Evolutionary conservation across 345 rosid genomes (phyloP), one percentile per base, ranked within the genome.

Genomic region (Moringa oleifera): DNA sequence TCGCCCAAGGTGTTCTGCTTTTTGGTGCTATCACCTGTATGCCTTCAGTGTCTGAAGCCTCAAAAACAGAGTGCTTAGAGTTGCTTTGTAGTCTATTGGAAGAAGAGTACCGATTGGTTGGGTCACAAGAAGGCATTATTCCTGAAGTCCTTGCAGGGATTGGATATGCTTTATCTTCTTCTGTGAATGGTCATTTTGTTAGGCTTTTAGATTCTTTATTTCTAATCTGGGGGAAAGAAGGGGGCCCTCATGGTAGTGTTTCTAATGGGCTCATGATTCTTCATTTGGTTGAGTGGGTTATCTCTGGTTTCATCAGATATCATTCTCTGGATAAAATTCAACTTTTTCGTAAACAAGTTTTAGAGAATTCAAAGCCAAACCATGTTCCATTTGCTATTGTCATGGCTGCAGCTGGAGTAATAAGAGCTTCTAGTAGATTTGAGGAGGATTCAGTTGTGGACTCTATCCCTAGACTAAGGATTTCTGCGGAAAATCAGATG

Each of bases 241-340:
- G 75, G 71, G 89, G 86, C 47, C 86, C 81, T 50, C 59, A 37
- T 65, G 76, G 74, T 53, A 74, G 55, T 65, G 75, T 86, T 65
- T 65, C 80, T 59, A 59, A 76, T 59, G 99, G 95, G 25, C 78
- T 90, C 59, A 83, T 88, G 89, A 72, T 90, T 75, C 71, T 94
- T 76, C 96, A 90, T 80, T 76, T 82, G 81, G 65, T 87, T 37
- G 99, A 90, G 65, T 86, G 98, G 98, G 76, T 84, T 63, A 66
- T 86, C 21, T 85, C 85, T 52, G 80, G 89, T 71, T 79, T 76
- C 58, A 68, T 86, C 73, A 79, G 77, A 62, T 75, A 81, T 59
- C 69, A 20, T 57, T 65, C 81, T 66, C 51, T 71, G 0, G 77
- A 69, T 47, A 83, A 82, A 75, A 73, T 88, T 64, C 71, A 66